Evolutionary conservation across 805 yeast genomes (phyloP), one percentile per base, ranked within the genome.

Genomic region (Metschnikowia sp.): DNA sequence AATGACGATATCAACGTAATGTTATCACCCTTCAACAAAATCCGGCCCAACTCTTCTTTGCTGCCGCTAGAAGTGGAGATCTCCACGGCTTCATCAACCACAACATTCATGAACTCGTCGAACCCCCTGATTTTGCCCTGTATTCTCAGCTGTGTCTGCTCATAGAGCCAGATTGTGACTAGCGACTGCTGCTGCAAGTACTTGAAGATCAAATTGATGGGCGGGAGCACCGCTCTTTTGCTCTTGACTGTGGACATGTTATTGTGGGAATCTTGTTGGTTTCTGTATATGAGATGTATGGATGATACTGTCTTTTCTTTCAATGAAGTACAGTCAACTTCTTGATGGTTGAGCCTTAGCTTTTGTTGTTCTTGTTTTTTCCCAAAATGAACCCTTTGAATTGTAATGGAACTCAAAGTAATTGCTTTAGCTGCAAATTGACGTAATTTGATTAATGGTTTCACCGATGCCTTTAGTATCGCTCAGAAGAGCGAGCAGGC

Each of bases 71-170:
- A 62, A 5, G 69, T 66, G 44, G 76, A 72, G 6, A 92, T 72
- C 57, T 95, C 96, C 12, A 71, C 68, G 1, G 84, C 83, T 28
- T 80, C 83, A 47, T 79, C 84, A 11, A 80, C 53, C 18, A 79
- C 83, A 10, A 80, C 69, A 62, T 94, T 94, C 99, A 94, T 95
- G 61, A 91, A 92, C 70, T 95, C 99, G 66, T 94, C 99, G 66
- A 95, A 92, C 1, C 99, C 99, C 50, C 84, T 75, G 30, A 94
- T 83, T 51, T 77, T 79, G 1, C 99, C 99, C 56, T 86, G 87
- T 30, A 92, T 79, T 54, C 95, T 75, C 54, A 77, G 75, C 18
- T 81, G 82, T 0, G 83, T 78, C 65, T 94, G 97, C 60, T 94
- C 98, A 55, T 77, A 90, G 10, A 94, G 72, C 97, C 97, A 92